Percentiles rank a stretch among this genome's conserved stretches.
These are phyloP conservation scores for Alopecurus myosuroides DNA, from an alignment of 176 grass and related monocot genomes.

Conservation along the genomic window DNA sequence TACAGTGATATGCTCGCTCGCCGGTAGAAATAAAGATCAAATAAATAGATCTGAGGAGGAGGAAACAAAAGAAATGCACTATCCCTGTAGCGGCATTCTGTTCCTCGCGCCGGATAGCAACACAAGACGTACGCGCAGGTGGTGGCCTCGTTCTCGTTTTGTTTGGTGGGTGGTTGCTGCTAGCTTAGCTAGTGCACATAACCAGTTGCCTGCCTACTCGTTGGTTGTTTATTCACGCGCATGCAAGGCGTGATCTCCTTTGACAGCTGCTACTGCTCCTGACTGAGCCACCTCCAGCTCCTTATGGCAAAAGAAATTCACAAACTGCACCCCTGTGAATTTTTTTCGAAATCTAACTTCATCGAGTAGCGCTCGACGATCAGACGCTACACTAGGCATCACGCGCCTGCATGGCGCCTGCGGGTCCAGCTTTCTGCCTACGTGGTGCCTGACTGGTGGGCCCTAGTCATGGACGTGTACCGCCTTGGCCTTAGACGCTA, in stretches of 20 bases:
- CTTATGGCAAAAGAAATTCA: too few species aligned
- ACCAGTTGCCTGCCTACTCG: neutral
- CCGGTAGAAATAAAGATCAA: neutral
- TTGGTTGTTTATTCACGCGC: conserved; percentile 5
- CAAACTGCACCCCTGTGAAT: too few species aligned
- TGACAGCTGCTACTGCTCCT: too few species aligned
- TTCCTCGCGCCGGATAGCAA: neutral
- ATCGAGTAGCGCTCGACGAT: too few species aligned
- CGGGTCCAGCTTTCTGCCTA: too few species aligned
- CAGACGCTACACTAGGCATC: too few species aligned
- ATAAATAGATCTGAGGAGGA: neutral
- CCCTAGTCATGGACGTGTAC: too few species aligned
- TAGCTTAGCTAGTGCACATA: neutral
- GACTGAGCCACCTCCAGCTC: too few species aligned
- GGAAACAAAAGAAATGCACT: neutral
- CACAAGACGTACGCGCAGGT: neutral
- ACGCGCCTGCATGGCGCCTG: too few species aligned
- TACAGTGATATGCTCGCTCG: conserved; percentile 1
- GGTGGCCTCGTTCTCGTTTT: neutral
- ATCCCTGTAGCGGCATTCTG: neutral
- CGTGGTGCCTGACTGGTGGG: too few species aligned
- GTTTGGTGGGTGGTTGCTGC: neutral
- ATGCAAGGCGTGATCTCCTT: conserved; percentile 20
- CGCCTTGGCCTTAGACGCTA: too few species aligned
- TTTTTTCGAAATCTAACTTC: too few species aligned